A percentile compares a stretch with the other conserved stretches of the same genome.
These are phyloP conservation scores for Colletotrichum lupini DNA, from an alignment of 2,329 filamentous ascomycete species.

Conservation along the genomic window DNA sequence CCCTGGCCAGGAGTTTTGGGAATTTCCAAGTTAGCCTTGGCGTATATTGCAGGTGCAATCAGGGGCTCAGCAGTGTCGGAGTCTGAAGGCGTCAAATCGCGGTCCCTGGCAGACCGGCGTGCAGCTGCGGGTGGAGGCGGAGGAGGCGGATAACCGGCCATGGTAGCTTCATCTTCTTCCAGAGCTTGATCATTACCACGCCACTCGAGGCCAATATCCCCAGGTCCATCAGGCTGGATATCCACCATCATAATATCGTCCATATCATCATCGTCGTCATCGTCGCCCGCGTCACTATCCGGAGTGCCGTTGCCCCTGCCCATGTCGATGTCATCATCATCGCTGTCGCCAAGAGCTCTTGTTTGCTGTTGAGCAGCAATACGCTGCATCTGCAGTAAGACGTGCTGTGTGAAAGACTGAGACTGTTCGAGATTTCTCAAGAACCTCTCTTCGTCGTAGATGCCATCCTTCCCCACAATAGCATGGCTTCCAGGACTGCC, in stretches of 20 bases:
- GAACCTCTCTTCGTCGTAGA: constrained; percentile 82
- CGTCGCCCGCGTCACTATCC: constrained; percentile 34
- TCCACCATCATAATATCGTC: constrained; percentile 71
- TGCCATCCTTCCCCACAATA: constrained; percentile 79
- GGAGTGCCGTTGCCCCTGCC: constrained; percentile 36
- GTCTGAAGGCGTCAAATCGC: constrained; percentile 76
- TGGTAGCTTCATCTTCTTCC: constrained; percentile 81
- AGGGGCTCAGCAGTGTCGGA: constrained; percentile 78
- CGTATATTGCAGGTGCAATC: constrained; percentile 69
- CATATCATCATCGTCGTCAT: constrained; percentile 56
- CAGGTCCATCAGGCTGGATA: constrained; percentile 54
- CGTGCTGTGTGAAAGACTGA: constrained; percentile 49
- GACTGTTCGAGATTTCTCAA: constrained; percentile 56
- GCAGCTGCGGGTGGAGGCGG: constrained; percentile 64
- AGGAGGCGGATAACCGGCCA: constrained; percentile 77
- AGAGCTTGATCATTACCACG: constrained; percentile 71
- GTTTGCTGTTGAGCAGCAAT: constrained; percentile 38
- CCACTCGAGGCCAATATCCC: constrained; percentile 62
- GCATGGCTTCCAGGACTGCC: constrained; percentile 87
- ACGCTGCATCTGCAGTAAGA: constrained; percentile 44
- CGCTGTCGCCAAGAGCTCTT: constrained; percentile 52
- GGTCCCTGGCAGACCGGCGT: constrained; percentile 58
- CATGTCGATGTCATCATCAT: constrained; percentile 45
- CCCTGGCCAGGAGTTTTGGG: constrained; percentile 81
- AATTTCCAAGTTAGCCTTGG: constrained; percentile 76